These are phyloP conservation scores for Yueomyces sinensis DNA, from an alignment of 805 yeast species.

Conservation along the genomic window DNA sequence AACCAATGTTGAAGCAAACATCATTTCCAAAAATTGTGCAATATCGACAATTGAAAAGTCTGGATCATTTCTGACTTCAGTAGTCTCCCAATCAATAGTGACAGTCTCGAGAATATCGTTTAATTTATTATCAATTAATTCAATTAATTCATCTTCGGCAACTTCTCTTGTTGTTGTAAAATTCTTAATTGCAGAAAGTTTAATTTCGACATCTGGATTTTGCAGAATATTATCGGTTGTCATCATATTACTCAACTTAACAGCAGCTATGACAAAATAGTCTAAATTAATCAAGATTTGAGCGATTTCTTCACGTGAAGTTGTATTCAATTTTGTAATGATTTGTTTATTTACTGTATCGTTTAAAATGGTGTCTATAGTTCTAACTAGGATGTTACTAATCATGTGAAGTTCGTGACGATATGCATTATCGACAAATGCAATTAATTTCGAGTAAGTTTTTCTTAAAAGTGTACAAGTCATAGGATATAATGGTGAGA, in stretches of 20 bases:
- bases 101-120: conserved; percentile 71
- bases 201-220: conserved; percentile 29
- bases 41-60: conserved; percentile 67
- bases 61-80: conserved; percentile 41
- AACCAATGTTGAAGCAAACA: conserved; percentile 74
- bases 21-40: conserved; percentile 71
- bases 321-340: conserved; percentile 45
- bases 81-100: conserved; percentile 73
- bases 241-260: conserved; percentile 39
- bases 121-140: conserved; percentile 69
- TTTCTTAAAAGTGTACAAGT: conserved; percentile 65
- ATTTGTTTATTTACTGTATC: conserved; percentile 55
- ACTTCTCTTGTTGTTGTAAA: conserved; percentile 47
- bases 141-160: conserved; percentile 73
- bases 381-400: conserved; percentile 42
- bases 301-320: conserved; percentile 79
- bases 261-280: conserved; percentile 65
- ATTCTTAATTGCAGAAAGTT: conserved; percentile 38
- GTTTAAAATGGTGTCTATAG: conserved; percentile 58
- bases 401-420: conserved; percentile 49
- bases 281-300: conserved; percentile 84
- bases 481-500: conserved; percentile 78
- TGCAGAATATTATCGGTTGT: conserved; percentile 25
- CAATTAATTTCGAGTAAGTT: conserved; percentile 48
- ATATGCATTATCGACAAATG: conserved; percentile 52